Conservation (phyloP, 768 basidiomycete genomes). For the Suillus subluteus region DNA sequence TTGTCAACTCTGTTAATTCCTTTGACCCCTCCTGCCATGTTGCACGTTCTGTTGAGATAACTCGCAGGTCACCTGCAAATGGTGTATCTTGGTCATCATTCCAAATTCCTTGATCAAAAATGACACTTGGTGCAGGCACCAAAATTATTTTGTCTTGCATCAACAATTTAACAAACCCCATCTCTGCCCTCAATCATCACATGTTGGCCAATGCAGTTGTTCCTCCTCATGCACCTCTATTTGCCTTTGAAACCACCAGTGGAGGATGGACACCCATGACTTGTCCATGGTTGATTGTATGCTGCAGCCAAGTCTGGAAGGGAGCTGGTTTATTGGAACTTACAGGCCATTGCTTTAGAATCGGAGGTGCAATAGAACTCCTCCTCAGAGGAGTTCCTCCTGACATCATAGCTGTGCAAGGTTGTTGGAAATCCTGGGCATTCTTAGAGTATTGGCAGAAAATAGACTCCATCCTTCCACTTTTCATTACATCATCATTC, state of each 20-base stretch:
- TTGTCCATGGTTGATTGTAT: not conserved
- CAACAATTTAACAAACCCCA: too few species aligned
- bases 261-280: not conserved
- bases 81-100: not conserved
- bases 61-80: not conserved
- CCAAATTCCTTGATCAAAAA: not conserved
- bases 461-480: too few species aligned
- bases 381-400: too few species aligned
- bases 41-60: not conserved
- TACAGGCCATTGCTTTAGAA: slow-evolving; percentile 31
- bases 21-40: not conserved
- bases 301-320: not conserved
- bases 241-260: not conserved
- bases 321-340: not conserved
- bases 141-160: not conserved
- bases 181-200: slow-evolving; percentile 15
- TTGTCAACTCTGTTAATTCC: not conserved
- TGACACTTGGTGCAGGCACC: too few species aligned
- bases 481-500: too few species aligned
- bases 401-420: too few species aligned
- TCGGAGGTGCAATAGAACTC: slow-evolving; percentile 20
- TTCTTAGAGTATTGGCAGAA: too few species aligned
- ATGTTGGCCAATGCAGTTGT: slow-evolving; percentile 15
- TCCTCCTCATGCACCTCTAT: slow-evolving; percentile 15
- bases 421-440: too few species aligned